phyloP scores from a whole-genome alignment of 371 early-diverging fungal genomes.

The Mucor circinelloides region DNA sequence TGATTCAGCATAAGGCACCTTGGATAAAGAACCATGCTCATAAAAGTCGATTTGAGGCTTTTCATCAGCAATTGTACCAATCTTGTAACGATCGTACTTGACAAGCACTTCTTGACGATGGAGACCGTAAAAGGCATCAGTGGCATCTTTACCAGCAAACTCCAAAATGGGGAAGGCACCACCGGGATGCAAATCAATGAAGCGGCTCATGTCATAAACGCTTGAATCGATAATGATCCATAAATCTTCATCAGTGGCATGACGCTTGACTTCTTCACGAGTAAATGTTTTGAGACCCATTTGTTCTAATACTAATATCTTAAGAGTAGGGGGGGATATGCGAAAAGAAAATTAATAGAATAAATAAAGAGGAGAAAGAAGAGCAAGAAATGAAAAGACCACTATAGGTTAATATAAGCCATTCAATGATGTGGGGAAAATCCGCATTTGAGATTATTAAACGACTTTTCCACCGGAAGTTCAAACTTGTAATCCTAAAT shows the following conservation, averaged over 20 bases:
- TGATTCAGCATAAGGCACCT: conserved; percentile 63
- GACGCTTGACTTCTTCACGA: conserved; percentile 75
- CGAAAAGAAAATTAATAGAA: neutral
- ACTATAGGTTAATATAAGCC: neutral
- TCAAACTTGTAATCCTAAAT: neutral
- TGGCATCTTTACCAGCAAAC: conserved; percentile 75
- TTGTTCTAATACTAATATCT: neutral
- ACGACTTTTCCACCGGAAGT: neutral
- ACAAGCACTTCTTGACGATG: conserved; percentile 72
- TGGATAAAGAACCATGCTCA: conserved; percentile 45
- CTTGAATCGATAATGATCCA: conserved; percentile 88
- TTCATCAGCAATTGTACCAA: conserved; percentile 53
- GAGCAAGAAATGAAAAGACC: neutral
- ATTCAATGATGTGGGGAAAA: neutral
- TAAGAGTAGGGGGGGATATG: conserved; percentile 4
- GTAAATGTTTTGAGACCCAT: conserved; percentile 45
- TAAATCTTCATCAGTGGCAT: conserved; percentile 73
- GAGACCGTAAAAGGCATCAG: conserved; percentile 68
- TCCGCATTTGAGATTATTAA: neutral
- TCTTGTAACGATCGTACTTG: conserved; percentile 51
- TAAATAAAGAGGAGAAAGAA: neutral
- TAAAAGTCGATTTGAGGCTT: conserved; percentile 32
- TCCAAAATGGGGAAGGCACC: conserved; percentile 76
- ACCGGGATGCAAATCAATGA: conserved; percentile 86
- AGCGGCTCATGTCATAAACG: conserved; percentile 92